Base-by-base conservation (phyloP, 2,329 filamentous ascomycete genomes). In the Colletotrichum sojae region DNA sequence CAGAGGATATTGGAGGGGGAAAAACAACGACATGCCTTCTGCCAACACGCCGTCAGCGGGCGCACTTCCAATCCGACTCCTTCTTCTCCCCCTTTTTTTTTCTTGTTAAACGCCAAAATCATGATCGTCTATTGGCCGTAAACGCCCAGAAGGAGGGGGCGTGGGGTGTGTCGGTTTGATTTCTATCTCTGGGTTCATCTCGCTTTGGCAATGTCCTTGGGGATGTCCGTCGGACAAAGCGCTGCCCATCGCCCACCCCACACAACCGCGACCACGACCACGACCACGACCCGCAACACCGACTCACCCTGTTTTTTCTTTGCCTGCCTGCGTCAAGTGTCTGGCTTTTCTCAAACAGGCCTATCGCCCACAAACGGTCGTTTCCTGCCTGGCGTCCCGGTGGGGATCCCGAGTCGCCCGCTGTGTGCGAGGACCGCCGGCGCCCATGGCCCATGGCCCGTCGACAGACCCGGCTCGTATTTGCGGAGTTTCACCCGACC, bases 171-270 rank as follows among this genome's bases (percentile, higher is more conserved):
- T 60, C 43, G 55, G 43, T 49, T 60, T 36, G 54, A 9, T 55
- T 57, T 70, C 68, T 57, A 71, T 66, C 69, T 65, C 61, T 69
- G 66, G 69, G 25, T 40, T 62, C 69, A 53, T 65, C 61, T 62
- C 61, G 69, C 66, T 66, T 59, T 71, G 55, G 60, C 60, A 59
- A 63, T 59, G 49, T 55, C 59, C 63, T 71, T 72, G 71, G 71
- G 69, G 71, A 72, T 72, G 71, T 72, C 71, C 71, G 71, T 71
- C 71, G 71, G 71, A 72, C 71, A 71, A 71, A 71, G 69, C 45
- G 62, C 46, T 16, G 13, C 46, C 43, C 53, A 66, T 63, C 63
- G 39, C 46, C 55, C 66, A 66, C 66, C 62, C 66, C 60, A n/a
- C 60, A 48, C 51, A 56, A 56, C 60, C 36, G n/a, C 52, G 25